phyloP scores from a whole-genome alignment of 306 rosid genomes.

The Rubus idaeus region DNA sequence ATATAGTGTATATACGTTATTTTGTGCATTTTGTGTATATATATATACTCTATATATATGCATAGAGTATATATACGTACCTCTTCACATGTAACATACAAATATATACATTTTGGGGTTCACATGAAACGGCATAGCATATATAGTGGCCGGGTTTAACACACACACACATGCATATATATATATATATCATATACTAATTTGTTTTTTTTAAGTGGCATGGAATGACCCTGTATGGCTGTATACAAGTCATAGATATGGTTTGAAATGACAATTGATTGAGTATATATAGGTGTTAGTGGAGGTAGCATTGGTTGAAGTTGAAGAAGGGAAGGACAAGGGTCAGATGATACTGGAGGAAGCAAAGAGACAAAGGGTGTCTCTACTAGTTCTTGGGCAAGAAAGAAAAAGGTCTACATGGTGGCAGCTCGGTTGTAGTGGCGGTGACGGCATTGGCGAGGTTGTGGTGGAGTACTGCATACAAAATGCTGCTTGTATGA shows the following conservation, averaged over 20 bases:
- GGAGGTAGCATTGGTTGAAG: slow-evolving; percentile 43
- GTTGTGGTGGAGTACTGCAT: slow-evolving; percentile 62
- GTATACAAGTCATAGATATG: neutral
- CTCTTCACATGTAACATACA: too few species aligned
- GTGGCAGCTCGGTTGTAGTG: slow-evolving; percentile 34
- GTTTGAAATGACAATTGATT: neutral
- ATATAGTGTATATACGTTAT: too few species aligned
- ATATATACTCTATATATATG: too few species aligned
- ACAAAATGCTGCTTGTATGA: slow-evolving; percentile 75
- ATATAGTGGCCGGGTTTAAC: too few species aligned
- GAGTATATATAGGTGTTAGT: neutral
- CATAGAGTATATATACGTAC: too few species aligned
- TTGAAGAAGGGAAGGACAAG: slow-evolving; percentile 65
- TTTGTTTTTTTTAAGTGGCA: too few species aligned
- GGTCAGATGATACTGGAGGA: slow-evolving; percentile 67
- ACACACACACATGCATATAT: too few species aligned
- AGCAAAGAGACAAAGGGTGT: slow-evolving; percentile 61
- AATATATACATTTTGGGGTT: too few species aligned
- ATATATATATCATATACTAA: too few species aligned
- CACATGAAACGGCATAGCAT: too few species aligned
- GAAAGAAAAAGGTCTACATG: slow-evolving; percentile 53
- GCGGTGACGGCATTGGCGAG: slow-evolving; percentile 19
- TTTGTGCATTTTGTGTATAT: too few species aligned
- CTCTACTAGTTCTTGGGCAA: slow-evolving; percentile 73
- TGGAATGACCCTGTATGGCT: too few species aligned